phyloP scores from a whole-genome alignment of 2,329 filamentous ascomycete species.

The Aspergillus texensis region DNA sequence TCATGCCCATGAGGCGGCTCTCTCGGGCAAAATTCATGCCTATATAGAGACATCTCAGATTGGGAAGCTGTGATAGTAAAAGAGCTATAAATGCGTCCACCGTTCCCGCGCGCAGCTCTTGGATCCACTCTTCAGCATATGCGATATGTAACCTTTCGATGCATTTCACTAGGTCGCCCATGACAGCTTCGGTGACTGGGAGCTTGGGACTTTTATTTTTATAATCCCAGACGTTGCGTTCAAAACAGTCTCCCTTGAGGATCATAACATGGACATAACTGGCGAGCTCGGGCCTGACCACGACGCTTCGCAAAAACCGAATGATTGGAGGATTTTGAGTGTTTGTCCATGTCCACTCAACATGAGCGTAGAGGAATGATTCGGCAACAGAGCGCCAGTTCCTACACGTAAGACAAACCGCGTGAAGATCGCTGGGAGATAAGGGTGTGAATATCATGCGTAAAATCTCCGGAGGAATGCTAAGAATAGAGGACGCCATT shows the following conservation, averaged over 20 bases:
- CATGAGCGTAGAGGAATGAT: slow-evolving; percentile 22
- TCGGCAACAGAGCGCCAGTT: slow-evolving; percentile 16
- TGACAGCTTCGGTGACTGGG: slow-evolving; percentile 1
- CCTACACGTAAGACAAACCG: slow-evolving; percentile 19
- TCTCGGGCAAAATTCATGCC: slow-evolving; percentile 10
- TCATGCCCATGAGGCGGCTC: slow-evolving; percentile 14
- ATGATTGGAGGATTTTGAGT: slow-evolving; percentile 16
- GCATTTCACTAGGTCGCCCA: slow-evolving; percentile 12
- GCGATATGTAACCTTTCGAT: slow-evolving; percentile 10
- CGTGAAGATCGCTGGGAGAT: slow-evolving; percentile 14
- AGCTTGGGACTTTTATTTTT: neutral
- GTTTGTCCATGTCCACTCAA: slow-evolving; percentile 20
- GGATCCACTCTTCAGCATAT: slow-evolving; percentile 18
- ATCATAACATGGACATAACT: slow-evolving; percentile 15
- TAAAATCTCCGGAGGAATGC: slow-evolving; percentile 19
- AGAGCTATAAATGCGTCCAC: slow-evolving; percentile 24
- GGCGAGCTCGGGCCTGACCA: slow-evolving; percentile 21
- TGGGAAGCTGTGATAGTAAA: slow-evolving; percentile 20
- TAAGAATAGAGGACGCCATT: neutral
- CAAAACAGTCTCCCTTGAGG: slow-evolving; percentile 9
- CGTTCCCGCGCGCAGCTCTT: slow-evolving; percentile 16
- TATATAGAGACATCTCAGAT: slow-evolving; percentile 19
- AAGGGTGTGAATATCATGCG: slow-evolving; percentile 20
- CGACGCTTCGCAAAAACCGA: slow-evolving; percentile 18
- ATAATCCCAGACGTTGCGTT: neutral